These are phyloP conservation scores for Paspalum notatum DNA, from an alignment of 176 grass and related monocot species.

Conservation along the genomic window DNA sequence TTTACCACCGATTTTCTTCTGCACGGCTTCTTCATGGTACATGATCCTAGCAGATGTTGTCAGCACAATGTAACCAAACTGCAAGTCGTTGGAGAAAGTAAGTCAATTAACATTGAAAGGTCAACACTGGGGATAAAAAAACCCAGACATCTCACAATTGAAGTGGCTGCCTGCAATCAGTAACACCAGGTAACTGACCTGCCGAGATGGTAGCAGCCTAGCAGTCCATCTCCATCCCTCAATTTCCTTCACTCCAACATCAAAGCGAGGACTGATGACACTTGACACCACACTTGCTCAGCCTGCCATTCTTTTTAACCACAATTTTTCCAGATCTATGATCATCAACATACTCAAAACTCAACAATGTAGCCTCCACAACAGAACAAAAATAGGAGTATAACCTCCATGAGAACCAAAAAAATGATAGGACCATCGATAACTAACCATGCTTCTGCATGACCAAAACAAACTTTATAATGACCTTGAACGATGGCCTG, in stretches of 20 bases:
- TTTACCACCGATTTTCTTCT: slow-evolving; percentile 71
- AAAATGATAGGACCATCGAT: neutral
- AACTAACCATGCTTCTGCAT: slow-evolving; percentile 82
- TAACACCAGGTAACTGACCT: slow-evolving; percentile 38
- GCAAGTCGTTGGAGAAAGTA: neutral
- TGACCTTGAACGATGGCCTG: slow-evolving; percentile 78
- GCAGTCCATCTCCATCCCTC: slow-evolving; percentile 78
- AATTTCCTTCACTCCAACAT: slow-evolving; percentile 76
- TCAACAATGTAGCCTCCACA: slow-evolving; percentile 68
- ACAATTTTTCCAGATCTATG: slow-evolving; percentile 67
- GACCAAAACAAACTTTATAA: slow-evolving; percentile 75
- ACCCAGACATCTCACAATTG: neutral
- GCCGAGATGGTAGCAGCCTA: slow-evolving; percentile 58
- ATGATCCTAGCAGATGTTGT: slow-evolving; percentile 76
- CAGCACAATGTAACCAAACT: slow-evolving; percentile 75
- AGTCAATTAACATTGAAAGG: neutral
- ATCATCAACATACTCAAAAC: slow-evolving; percentile 70
- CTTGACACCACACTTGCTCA: slow-evolving; percentile 79
- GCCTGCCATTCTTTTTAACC: slow-evolving; percentile 65
- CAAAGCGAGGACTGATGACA: slow-evolving; percentile 69
- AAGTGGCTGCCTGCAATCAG: neutral
- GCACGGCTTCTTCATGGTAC: slow-evolving; percentile 68
- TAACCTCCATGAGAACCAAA: neutral
- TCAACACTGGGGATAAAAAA: neutral
- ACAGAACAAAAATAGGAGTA: neutral